These are phyloP conservation scores for Nannochloris sp. DNA, from an alignment of 139 green algal genomes.

Conservation along the genomic window DNA sequence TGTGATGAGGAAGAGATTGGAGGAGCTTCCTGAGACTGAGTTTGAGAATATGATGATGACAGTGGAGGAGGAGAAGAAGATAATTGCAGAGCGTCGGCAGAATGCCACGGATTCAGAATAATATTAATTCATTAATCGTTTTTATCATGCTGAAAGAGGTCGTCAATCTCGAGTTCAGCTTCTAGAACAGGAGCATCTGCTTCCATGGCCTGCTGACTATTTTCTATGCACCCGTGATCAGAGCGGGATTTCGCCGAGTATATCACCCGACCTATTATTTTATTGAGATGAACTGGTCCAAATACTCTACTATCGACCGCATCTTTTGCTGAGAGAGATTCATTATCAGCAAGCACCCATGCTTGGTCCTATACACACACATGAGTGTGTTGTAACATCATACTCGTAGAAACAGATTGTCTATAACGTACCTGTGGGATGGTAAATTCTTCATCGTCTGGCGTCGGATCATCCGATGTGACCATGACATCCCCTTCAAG, in stretches of 20 bases:
- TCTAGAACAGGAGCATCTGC: constrained; percentile 38
- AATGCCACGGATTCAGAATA: constrained; percentile 3
- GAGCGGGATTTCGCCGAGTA: constrained; percentile 17
- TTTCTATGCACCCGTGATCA: constrained; percentile 34
- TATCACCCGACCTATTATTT: constrained; percentile 37
- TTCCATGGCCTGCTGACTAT: constrained; percentile 27
- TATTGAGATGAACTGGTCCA: constrained; percentile 38
- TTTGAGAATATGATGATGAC: constrained; percentile 29
- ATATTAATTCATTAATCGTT: not conserved
- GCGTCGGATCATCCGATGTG: constrained; percentile 3
- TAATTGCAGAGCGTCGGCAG: not conserved
- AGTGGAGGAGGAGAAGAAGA: constrained; percentile 24
- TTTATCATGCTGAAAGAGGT: constrained; percentile 2
- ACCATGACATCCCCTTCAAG: constrained; percentile 63
- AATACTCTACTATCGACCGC: constrained; percentile 57
- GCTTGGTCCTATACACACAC: constrained; percentile 42
- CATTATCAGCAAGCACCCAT: constrained; percentile 80
- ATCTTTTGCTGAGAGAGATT: constrained; percentile 34
- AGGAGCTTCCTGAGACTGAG: constrained; percentile 82
- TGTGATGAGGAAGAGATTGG: constrained; percentile 92
- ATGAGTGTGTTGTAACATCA: too few relatives aligned
- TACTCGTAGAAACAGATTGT: too few relatives aligned
- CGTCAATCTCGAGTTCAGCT: constrained; percentile 39
- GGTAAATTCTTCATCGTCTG: constrained; percentile 10
- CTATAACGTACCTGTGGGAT: not conserved